Percentiles rank a stretch among this genome's conserved stretches.
Conservation (phyloP, 352 stramenopile genomes). For the Aphanomyces cochlioides region DNA sequence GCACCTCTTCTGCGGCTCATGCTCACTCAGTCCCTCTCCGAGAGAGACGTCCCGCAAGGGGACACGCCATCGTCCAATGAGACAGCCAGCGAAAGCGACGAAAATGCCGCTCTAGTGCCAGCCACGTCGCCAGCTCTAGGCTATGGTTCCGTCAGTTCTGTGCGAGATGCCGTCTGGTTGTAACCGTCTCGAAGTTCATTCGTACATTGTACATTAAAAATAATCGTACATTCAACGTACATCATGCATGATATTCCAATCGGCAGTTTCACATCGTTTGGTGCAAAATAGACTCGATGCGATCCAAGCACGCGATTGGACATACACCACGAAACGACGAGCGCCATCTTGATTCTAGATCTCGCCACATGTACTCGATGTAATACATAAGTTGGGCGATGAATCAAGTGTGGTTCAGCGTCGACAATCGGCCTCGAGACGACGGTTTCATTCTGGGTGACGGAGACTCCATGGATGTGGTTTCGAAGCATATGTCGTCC, state of each 20-base stretch:
- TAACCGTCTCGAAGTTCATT: neutral
- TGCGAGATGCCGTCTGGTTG: neutral
- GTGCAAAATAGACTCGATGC: too few species aligned
- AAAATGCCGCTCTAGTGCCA: neutral
- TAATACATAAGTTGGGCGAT: too few species aligned
- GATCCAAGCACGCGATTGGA: too few species aligned
- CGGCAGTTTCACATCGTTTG: neutral
- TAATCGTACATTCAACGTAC: neutral
- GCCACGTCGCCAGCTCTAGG: neutral
- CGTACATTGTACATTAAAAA: neutral
- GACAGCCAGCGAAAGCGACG: neutral
- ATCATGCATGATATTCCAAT: neutral
- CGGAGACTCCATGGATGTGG: too few species aligned
- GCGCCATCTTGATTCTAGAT: too few species aligned
- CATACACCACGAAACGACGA: too few species aligned
- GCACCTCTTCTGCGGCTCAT: constrained; percentile 21
- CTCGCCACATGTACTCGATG: too few species aligned
- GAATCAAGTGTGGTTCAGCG: too few species aligned
- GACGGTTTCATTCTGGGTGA: too few species aligned
- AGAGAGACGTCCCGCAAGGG: neutral
- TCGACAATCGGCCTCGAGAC: too few species aligned
- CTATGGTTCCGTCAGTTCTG: constrained; percentile 7
- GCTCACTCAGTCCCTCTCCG: constrained; percentile 12
- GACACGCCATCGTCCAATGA: too few species aligned
- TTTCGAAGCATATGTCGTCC: too few species aligned